Base-by-base conservation (phyloP, 2,329 filamentous ascomycete genomes). In the Aspergillus sp. region DNA sequence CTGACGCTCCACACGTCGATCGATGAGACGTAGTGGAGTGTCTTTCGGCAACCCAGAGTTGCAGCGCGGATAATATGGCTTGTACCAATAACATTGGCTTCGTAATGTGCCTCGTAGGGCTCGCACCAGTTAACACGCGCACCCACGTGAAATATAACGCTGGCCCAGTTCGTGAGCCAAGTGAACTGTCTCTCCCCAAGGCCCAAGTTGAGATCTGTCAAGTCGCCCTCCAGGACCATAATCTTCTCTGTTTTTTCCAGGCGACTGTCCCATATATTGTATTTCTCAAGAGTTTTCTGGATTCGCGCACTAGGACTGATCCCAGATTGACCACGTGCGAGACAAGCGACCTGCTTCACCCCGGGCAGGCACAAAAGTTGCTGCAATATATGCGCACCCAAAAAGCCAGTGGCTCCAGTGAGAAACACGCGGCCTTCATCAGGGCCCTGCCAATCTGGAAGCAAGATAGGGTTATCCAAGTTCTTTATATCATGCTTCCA, bases 361-460 rank as follows among this genome's bases (percentile, higher is more conserved):
- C 19, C 16, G 19, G 34, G 34, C 46, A 41, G n/a, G 14, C 14
- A 29, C 5, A 48, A 29, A 19, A 48, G 36, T 7, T 19, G 34
- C 5, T 31, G n/a, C 10, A 48, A 19, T 16, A 48, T 14, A 19
- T 44, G 43, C 5, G 16, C 43, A 32, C 44, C 43, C 23, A 45
- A 21, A 32, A 45, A 45, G 19, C 45, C 45, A 14, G 46, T 48
- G 7, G 46, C 46, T 4, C 46, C 46, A 17, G 46, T 48, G n/a
- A 48, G 34, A 31, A 48, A 41, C 3, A 48, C 46, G 11, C 36
- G 46, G 3, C 46, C 46, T 48, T 48, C 46, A 6, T 9, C 20
- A 13, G 13, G 29, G 11, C 10, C 7, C 21, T 41, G 34, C 46
- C 46, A 48, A 31, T 48, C 46, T 20, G 46, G 36, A 41, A 50